Base-by-base conservation (phyloP, 352 stramenopile genomes). In the Phytophthora kernoviae region DNA sequence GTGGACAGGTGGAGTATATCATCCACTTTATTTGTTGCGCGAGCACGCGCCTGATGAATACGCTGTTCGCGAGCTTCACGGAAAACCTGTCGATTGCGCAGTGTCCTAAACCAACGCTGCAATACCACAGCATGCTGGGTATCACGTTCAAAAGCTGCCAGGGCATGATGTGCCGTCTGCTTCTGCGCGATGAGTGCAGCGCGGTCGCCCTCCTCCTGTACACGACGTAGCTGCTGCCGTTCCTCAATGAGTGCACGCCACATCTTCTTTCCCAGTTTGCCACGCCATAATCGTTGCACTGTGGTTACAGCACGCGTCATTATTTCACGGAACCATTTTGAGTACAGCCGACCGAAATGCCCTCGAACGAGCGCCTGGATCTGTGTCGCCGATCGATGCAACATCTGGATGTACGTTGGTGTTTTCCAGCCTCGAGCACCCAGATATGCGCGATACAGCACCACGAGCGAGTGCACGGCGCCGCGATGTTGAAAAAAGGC, bases 341-440 rank as follows among this genome's bases (percentile, higher is more conserved):
- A 62, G 30, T 75, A 78, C n/a, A 47, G 4, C 1, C 77, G 73
- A 10, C 68, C 70, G 10, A 84, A 74, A 44, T 81, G 63, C 15
- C 84, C 79, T 21, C 84, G 84, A 5, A 78, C 54, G 21, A 87
- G 46, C n/a, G 77, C 65, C 42, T 94, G 84, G 49, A 94, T 90
- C 0, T 52, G 44, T 0, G 73, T 79, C 12, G 82, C 84, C 3
- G 63, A 77, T 5, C 33, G 47, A 50, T 89, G 33, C 6, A 77
- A 62, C 26, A 84, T 60, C 3, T 53, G 58, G n/a, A 88, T 49
- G n/a, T 62, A 70, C 8, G 77, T 79, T 18, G 84, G 79, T 11
- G 79, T 62, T 48, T 73, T 68, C 82, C 84, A 94, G 4, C 82
- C 80, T n/a, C 82, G 80, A 5, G 58, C 37, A 18, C 30, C 36